phyloP scores from a whole-genome alignment of 2,329 filamentous ascomycete genomes.

The Phaeosphaeria sp. region DNA sequence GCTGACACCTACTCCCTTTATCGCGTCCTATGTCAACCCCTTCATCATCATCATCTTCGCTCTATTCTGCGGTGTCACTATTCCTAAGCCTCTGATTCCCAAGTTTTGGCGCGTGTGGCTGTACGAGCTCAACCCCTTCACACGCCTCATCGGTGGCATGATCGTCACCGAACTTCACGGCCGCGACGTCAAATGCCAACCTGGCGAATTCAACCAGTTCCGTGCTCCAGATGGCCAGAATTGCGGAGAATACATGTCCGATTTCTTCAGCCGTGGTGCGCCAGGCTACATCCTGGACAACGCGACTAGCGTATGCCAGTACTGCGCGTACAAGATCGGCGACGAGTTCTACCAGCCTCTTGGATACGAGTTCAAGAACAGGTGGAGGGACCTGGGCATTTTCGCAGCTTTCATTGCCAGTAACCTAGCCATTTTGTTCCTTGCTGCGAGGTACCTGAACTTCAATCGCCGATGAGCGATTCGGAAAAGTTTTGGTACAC shows the following conservation, averaged over 20 bases:
- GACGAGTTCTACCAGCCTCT: conserved; percentile 80
- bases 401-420: conserved; percentile 76
- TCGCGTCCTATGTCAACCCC: conserved; percentile 80
- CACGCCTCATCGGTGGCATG: conserved; percentile 80
- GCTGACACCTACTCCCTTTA: conserved; percentile 78
- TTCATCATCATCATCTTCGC: conserved; percentile 77
- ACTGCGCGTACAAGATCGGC: conserved; percentile 81
- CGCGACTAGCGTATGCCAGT: conserved; percentile 72
- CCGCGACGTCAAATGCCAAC: conserved; percentile 66
- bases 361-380: conserved; percentile 68
- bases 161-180: conserved; percentile 78
- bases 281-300: conserved; percentile 75
- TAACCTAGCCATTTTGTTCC: conserved; percentile 72
- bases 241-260: conserved; percentile 77
- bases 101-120: conserved; percentile 81
- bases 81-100: conserved; percentile 79
- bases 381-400: conserved; percentile 87
- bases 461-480: conserved; percentile 49
- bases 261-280: conserved; percentile 73
- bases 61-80: conserved; percentile 87
- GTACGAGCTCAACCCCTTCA: conserved; percentile 84
- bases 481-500: not conserved
- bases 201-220: conserved; percentile 72
- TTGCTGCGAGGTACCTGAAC: conserved; percentile 60
- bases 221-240: conserved; percentile 68